Percentiles rank a stretch among this genome's conserved stretches.
Conservation (phyloP, 179 eudicot genomes). For the Beta macrorhiza region DNA sequence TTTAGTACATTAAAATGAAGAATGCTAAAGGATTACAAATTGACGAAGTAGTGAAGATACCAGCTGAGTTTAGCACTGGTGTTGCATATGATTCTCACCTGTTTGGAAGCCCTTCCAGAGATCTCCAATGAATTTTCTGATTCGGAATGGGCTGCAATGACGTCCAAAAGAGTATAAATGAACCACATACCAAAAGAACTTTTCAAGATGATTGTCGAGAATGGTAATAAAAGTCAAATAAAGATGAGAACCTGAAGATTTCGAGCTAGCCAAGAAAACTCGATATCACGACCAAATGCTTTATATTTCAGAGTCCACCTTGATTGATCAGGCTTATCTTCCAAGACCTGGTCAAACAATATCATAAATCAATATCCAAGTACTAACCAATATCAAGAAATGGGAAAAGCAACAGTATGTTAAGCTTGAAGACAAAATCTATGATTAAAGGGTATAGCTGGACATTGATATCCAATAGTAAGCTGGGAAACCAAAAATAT, state of each 20-base stretch:
- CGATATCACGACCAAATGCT: conserved; percentile 87
- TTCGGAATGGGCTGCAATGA: conserved; percentile 79
- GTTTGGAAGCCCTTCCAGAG: conserved; percentile 92
- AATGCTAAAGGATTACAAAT: not conserved
- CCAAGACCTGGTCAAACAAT: conserved; percentile 46
- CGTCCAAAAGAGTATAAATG: conserved; percentile 11
- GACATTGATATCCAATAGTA: not conserved
- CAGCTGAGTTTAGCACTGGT: not conserved
- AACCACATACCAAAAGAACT: not conserved
- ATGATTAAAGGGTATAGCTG: not conserved
- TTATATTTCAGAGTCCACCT: conserved; percentile 79
- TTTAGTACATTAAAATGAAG: not conserved
- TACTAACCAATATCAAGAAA: not conserved
- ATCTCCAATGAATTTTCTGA: conserved; percentile 98
- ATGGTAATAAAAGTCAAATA: not conserved
- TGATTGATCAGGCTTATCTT: conserved; percentile 86
- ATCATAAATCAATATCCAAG: not conserved
- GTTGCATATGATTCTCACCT: conserved; percentile 44
- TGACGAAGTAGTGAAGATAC: not conserved
- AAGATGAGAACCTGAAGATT: conserved; percentile 72
- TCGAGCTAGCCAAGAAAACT: conserved; percentile 96
- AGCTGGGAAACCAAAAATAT: not conserved
- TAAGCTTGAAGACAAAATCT: not conserved
- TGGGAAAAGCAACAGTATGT: not conserved
- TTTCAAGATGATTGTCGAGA: conserved; percentile 13